These are phyloP conservation scores for Eucalyptus tenuipes DNA, from an alignment of 345 rosid genomes.

Conservation along the genomic window DNA sequence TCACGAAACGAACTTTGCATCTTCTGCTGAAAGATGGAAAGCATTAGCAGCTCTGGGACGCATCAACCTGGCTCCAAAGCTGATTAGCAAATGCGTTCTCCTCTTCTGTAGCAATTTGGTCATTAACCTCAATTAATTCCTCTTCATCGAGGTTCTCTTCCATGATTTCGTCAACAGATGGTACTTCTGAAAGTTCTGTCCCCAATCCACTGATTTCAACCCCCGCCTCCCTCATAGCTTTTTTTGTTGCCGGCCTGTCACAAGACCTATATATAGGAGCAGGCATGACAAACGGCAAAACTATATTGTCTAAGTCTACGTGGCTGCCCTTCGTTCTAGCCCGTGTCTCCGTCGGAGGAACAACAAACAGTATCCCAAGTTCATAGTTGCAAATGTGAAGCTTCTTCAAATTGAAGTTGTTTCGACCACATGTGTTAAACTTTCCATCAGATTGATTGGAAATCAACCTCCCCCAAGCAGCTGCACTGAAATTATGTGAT, in stretches of 20 bases:
- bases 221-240: constrained; percentile 60
- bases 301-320: constrained; percentile 41
- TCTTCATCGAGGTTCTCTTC: constrained; percentile 49
- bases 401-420: constrained; percentile 6
- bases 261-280: constrained; percentile 57
- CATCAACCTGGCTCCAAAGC: constrained; percentile 67
- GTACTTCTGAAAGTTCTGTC: constrained; percentile 19
- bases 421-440: constrained; percentile 8
- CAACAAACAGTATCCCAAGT: constrained; percentile 72
- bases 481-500: constrained; percentile 87
- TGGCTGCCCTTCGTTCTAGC: not conserved
- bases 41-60: constrained; percentile 36
- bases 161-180: constrained; percentile 17
- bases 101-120: constrained; percentile 35
- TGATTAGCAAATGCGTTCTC: constrained; percentile 68
- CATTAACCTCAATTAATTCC: constrained; percentile 27
- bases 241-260: constrained; percentile 71
- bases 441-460: constrained; percentile 20
- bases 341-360: constrained; percentile 43
- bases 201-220: constrained; percentile 23
- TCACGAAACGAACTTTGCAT: not conserved
- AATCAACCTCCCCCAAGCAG: constrained; percentile 84
- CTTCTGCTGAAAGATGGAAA: not conserved
- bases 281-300: constrained; percentile 65
- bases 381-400: constrained; percentile 85